Evolutionary conservation across 2,329 filamentous ascomycete genomes (phyloP), one percentile per base, ranked within the genome.

Genomic region (Ascochyta rabiei): DNA sequence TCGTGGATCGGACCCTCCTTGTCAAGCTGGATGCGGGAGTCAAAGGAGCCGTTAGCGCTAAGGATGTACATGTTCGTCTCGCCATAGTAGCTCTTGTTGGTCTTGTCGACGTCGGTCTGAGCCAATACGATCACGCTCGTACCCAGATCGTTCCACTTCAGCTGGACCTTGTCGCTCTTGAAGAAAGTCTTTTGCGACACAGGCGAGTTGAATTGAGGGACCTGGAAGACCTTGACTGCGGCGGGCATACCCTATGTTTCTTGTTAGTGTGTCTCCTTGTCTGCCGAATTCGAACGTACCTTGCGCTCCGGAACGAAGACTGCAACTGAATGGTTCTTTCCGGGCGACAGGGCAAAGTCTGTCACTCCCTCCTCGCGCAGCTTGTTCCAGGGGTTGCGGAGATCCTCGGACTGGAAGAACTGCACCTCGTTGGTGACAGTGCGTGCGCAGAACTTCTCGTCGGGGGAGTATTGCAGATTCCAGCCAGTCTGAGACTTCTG

Each of bases 1-100:
- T 99, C 95, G 76, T 98, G 93, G 68, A 98, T 97, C 5, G 95
- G 95, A 0, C 95, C 95, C 74, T 98, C 93, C 80, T 98, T 98
- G 77, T 99, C 95, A 45, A 97, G 82, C 60, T 89, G 86, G 64
- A 99, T 88, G 66, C 95, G 88, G 54, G 93, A 95, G 76, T 99
- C 95, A 70, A 98, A 96, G 42, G 88, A 87, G 60, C 93, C 93
- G 70, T 89, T 96, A 61, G 92, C 89, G 76, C 91, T 96, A 60
- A 99, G 84, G 65, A 99, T 84, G 79, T 98, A 98, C 72, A 99
- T 87, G 61, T 91, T 98, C 9, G 95, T 98, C 81, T 99, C 95
- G 72, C 95, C 95, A 68, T 99, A 99, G 81, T 99, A 99, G 79
- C 91, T 97, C 86, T 98, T 98, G 78, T 96, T 96, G 54, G 92